Evolutionary conservation across 2,329 filamentous ascomycete species (phyloP), one percentile per base, ranked within the genome.

Genomic region (Apiospora pterosperma): DNA sequence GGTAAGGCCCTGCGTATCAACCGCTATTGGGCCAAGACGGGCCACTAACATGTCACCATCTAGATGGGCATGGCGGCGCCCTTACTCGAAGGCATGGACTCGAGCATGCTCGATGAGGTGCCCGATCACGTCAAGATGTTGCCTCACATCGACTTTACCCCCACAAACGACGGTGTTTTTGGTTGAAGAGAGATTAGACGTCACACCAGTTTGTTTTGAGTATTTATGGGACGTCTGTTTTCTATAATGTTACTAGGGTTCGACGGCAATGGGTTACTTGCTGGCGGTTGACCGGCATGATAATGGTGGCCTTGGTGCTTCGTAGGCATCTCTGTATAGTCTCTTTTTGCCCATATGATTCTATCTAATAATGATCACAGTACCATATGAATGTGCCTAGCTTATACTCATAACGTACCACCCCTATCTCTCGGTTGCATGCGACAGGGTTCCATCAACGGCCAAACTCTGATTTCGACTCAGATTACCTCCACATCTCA

Each of bases 101-200:
- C 55, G n/a, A 61, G 64, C 2, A 61, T 64, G 36, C 48, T 28
- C 6, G 55, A 63, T 2, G 23, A 61, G 2, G 60, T 68, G 4
- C 67, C 67, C 3, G 36, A 61, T 5, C 61, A 61, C 52, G 67
- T 62, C 16, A 38, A 48, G 25, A 28, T 62, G 19, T 63, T 67
- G 5, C 67, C 67, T 1, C 67, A 69, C n/a, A 58, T 69, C n/a
- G 28, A 68, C 14, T 69, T 69, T 14, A 59, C 64, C 21, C 66
- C 67, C 0, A 66, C 64, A 14, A 67, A 69, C 21, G 67, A 69
- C 58, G 67, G 67, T 0, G 61, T 69, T 1, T 69, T 69, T 63
- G 64, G 64, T 14, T 64, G 59, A 16, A 31, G 12, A 16, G 59
- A 16, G 36, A 16, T 39, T 2, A 19, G 7, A n/a, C 7, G 8